These are phyloP conservation scores for Cytidiella melzeri DNA, from an alignment of 768 basidiomycete genomes.

Conservation along the genomic window DNA sequence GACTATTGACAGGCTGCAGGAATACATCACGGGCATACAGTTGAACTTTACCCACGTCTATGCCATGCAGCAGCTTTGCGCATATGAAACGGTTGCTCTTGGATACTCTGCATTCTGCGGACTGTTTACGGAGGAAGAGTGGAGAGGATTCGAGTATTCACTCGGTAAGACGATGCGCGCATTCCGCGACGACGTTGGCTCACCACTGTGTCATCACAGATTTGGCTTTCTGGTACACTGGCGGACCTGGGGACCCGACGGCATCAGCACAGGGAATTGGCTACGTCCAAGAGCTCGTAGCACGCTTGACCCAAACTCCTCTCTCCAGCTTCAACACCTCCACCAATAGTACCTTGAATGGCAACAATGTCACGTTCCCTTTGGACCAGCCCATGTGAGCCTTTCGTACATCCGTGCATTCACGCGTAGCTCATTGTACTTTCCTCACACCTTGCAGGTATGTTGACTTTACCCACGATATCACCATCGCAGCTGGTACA, in stretches of 20 bases:
- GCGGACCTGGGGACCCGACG: slow-evolving; percentile 75
- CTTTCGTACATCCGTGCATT: background rate
- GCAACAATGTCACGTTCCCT: slow-evolving; percentile 63
- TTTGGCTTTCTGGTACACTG: slow-evolving; percentile 66
- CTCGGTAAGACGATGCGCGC: slow-evolving; percentile 29
- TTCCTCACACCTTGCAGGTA: slow-evolving; percentile 34
- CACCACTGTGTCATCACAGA: slow-evolving; percentile 41
- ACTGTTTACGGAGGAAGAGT: slow-evolving; percentile 85
- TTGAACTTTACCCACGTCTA: slow-evolving; percentile 65
- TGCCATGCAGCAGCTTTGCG: slow-evolving; percentile 74
- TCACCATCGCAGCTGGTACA: slow-evolving; percentile 74
- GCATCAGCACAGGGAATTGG: slow-evolving; percentile 73
- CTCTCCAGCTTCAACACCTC: slow-evolving; percentile 68
- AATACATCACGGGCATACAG: slow-evolving; percentile 51
- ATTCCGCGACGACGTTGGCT: background rate
- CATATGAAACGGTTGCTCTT: slow-evolving; percentile 88
- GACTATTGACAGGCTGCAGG: slow-evolving; percentile 54
- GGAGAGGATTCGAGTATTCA: slow-evolving; percentile 90
- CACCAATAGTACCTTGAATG: slow-evolving; percentile 77
- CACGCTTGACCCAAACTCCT: slow-evolving; percentile 72
- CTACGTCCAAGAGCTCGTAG: slow-evolving; percentile 78
- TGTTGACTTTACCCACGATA: slow-evolving; percentile 87
- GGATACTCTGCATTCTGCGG: slow-evolving; percentile 90
- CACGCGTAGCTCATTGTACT: background rate
- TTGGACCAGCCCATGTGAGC: slow-evolving; percentile 47